Evolutionary conservation across 805 yeast species (phyloP), one percentile per base, ranked within the genome.

Genomic region (Starmerella sirachaensis): DNA sequence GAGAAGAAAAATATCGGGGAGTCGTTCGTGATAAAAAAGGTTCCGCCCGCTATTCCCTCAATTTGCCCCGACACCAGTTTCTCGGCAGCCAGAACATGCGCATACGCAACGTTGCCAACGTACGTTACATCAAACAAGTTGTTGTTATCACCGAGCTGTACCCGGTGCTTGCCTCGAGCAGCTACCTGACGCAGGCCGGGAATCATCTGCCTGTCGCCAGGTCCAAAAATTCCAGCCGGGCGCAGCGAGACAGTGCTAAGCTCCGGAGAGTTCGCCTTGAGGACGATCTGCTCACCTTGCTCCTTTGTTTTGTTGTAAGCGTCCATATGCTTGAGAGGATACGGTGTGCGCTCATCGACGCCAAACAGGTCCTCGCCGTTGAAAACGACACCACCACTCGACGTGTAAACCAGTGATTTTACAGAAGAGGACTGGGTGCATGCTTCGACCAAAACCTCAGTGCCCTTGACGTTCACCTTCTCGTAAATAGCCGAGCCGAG

Each of bases 171-270:
- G 7, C 94, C 94, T 38, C 72, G 63, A 41, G 70, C 69, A 3
- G 94, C 85, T 30, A 83, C 94, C 12, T 69, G 69, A 54, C 94
- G 74, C 42, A 91, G 65, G 3, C 93, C 94, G 10, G 98, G 98
- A 31, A 91, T 91, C 53, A 91, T 64, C 58, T 91, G 99, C 43
- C 98, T 74, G 58, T 91, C 98, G 30, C 98, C 97, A 5, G 97
- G 98, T 5, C 98, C 99, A 63, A 91, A 91, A 33, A 91, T 85
- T 27, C 98, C 99, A 1, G 98, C 95, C 1, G 98, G 98, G 46
- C 99, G 72, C 33, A 91, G 61, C 2, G 95, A 91, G 25, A 82
- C 79, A 0, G 98, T 91, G 33, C 69, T 62, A 47, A 86, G 70
- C 1, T 64, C 65, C 11, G 66, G 63, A 33, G 71, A 70, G 57